Evolutionary conservation across 129 eudicot genomes (phyloP), one percentile per base, ranked within the genome.

Genomic region (Calendula officinalis): DNA sequence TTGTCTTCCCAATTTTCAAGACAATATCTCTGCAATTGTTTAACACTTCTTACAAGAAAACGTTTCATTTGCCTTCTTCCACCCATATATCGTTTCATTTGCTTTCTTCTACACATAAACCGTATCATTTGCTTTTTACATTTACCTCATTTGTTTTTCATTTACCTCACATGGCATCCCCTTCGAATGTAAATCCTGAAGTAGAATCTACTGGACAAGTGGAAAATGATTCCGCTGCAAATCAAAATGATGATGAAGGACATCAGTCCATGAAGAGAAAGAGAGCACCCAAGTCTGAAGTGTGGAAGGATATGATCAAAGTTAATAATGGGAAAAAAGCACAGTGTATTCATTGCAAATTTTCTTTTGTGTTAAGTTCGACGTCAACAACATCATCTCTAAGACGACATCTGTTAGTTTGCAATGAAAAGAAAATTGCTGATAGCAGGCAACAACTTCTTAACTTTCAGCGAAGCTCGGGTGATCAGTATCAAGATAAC

Each of bases 281-380:
- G 35, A 34, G 5, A 3, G 39, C 6, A 4, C 10, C 6, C 12
- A 55, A 55, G 38, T 55, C 41, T 10, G 17, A 30, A 34, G 42
- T 55, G 1, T 55, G 17, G 60, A 55, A 30, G 13, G 60, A 55
- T 33, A 55, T 55, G 60, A 10, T 33, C 13, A 35, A 32, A 8
- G 7, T 5, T 12, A 40, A 11, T 33, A 1, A 55, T 32, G 22
- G 41, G 7, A 55, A n/a, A 55, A 32, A 34, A 55, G 38, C 7
- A 55, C 22, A 55, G 33, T 55, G 60, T n/a, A 55, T 55, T 32
- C 60, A 33, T 33, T 55, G 41, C 13, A 33, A 33, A 9, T 16
- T 30, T 16, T 3, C 12, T 55, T 32, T 32, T 55, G 13, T 4
- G 3, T 3, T 55, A 7, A 33, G 17, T 55, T 5, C 17, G 6